A percentile compares a stretch with the other conserved stretches of the same genome.
Evolutionary conservation across 2,329 filamentous ascomycete species (phyloP).

Genomic region (Aspergillus fumigatus): DNA sequence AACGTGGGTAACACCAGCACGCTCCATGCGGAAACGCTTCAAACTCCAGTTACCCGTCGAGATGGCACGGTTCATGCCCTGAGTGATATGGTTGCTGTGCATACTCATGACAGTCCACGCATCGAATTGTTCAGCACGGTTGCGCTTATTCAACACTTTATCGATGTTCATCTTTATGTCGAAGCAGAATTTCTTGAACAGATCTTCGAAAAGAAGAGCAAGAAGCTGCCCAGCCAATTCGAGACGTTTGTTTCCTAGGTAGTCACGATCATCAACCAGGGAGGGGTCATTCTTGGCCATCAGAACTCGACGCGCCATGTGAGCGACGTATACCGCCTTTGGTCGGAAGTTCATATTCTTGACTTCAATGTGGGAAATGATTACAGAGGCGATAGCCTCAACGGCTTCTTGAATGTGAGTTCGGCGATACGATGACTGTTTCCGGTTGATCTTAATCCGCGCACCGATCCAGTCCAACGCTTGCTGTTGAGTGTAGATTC

Average conservation of each 20-base stretch:
- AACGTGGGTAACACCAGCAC: conserved; percentile 93
- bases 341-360: conserved; percentile 88
- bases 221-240: conserved; percentile 93
- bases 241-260: conserved; percentile 94
- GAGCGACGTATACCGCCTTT: conserved; percentile 93
- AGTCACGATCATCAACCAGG: conserved; percentile 92
- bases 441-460: conserved; percentile 79
- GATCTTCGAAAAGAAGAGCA: conserved; percentile 89
- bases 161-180: conserved; percentile 92
- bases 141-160: conserved; percentile 90
- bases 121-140: conserved; percentile 82
- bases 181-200: conserved; percentile 92
- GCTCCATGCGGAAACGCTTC: conserved; percentile 98
- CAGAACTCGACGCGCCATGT: conserved; percentile 94
- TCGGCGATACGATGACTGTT: conserved; percentile 58
- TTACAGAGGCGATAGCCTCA: conserved; percentile 85
- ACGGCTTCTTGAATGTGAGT: conserved; percentile 88
- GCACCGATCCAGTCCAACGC: conserved; percentile 87
- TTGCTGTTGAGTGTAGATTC: conserved; percentile 89
- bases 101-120: conserved; percentile 78
- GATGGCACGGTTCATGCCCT: conserved; percentile 92
- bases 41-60: conserved; percentile 97
- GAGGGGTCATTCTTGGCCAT: conserved; percentile 89
- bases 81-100: conserved; percentile 80
- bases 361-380: conserved; percentile 92